phyloP scores from a whole-genome alignment of 2,329 filamentous ascomycete genomes.

The Penicillium verrucosum region DNA sequence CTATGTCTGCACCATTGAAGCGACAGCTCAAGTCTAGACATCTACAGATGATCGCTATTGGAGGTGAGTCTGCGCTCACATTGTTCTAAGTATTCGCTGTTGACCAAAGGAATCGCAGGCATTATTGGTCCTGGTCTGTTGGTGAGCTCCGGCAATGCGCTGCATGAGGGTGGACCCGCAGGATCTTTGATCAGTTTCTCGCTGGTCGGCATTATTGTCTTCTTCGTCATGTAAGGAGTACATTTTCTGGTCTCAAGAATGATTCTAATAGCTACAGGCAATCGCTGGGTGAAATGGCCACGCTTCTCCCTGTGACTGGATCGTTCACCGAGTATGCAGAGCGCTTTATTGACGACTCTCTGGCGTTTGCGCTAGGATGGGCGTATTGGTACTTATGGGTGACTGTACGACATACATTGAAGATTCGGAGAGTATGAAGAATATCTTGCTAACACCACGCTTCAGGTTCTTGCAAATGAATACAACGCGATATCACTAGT shows the following conservation, averaged over 20 bases:
- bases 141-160: conserved; percentile 67
- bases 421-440: not conserved
- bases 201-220: conserved; percentile 67
- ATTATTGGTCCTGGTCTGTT: conserved; percentile 68
- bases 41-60: conserved; percentile 62
- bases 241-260: not conserved
- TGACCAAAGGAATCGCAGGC: conserved; percentile 29
- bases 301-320: conserved; percentile 67
- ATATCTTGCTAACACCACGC: not conserved
- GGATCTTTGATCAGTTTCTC: conserved; percentile 70
- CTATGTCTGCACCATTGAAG: conserved; percentile 29
- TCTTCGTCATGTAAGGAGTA: conserved; percentile 36
- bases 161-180: conserved; percentile 67
- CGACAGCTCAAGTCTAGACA: conserved; percentile 55
- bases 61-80: conserved; percentile 54
- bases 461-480: conserved; percentile 40
- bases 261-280: conserved; percentile 55
- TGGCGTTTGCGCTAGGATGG: conserved; percentile 67
- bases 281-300: conserved; percentile 70
- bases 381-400: conserved; percentile 60
- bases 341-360: conserved; percentile 68
- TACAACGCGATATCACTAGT: conserved; percentile 48
- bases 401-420: conserved; percentile 25
- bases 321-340: conserved; percentile 69
- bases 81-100: not conserved